phyloP scores from a whole-genome alignment of 331 rosid genomes.

The Stylosanthes scabra region DNA sequence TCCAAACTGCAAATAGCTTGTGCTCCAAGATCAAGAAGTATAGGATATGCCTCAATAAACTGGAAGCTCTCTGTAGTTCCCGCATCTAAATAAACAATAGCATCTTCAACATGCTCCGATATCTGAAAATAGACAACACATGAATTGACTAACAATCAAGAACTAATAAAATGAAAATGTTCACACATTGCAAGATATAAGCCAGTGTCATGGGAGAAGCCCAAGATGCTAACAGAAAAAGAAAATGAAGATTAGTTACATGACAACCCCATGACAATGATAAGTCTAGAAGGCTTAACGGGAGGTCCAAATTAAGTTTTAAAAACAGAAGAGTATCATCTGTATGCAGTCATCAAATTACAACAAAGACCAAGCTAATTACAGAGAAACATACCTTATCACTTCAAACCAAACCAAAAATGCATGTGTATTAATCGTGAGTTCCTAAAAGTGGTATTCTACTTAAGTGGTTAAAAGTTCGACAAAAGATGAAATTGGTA shows the following conservation, averaged over 20 bases:
- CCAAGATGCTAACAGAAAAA: conserved; percentile 3
- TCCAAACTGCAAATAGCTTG: conserved; percentile 81
- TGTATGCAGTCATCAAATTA: not conserved
- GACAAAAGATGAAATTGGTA: not conserved
- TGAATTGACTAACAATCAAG: not conserved
- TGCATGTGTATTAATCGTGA: not conserved
- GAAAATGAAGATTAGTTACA: not conserved
- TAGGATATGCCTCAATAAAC: conserved; percentile 69
- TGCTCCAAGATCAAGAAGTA: conserved; percentile 77
- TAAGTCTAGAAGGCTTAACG: not conserved
- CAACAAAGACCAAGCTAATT: not conserved
- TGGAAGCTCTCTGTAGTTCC: conserved; percentile 89
- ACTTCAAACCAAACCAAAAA: conserved; percentile 9
- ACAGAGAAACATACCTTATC: not conserved
- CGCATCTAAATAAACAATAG: conserved; percentile 81
- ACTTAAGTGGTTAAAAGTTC: not conserved
- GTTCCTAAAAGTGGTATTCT: not conserved
- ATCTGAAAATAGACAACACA: conserved; percentile 47
- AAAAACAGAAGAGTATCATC: not conserved
- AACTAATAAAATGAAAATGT: conserved; percentile 11
- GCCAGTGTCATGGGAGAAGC: conserved; percentile 13
- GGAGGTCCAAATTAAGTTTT: not conserved
- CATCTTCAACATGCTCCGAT: conserved; percentile 78
- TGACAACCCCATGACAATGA: not conserved
- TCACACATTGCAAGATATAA: conserved; percentile 16